Base-by-base conservation (phyloP, 2,329 filamentous ascomycete genomes). In the Paracoccidioides brasiliensis region DNA sequence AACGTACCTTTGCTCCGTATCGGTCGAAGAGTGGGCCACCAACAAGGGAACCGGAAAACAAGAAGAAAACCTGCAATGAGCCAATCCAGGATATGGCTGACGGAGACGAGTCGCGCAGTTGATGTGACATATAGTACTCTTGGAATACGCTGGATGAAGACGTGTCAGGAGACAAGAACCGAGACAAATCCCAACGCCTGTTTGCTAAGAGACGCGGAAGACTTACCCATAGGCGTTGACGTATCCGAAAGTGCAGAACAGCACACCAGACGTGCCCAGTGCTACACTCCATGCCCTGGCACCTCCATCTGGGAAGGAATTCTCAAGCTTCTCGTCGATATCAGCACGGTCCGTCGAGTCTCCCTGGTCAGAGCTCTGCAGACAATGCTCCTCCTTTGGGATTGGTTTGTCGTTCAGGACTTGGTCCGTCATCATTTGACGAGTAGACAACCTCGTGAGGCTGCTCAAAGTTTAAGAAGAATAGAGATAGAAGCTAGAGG, bases 1-100 rank as follows among this genome's bases (percentile, higher is more conserved):
- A 15, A 9, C 44, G 8, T 53, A 58, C 59, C 45, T 57, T 58
- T 41, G 56, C 50, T 5, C 59, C 58, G 54, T 57, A 60, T 55
- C 46, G 40, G 45, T 81, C 78, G 59, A 77, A 79, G 14, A 80
- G 59, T 1, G 77, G 77, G 4, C 78, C 78, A 22, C 76, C 74
- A n/a, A 79, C 64, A 43, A 79, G 70, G 8, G 76, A 76, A 5
- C 76, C 67, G 22, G 76, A 68, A 64, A 79, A 74, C 32, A 81
- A 69, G 28, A 80, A 71, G 60, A 79, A 78, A 4, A 74, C 71
- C 55, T 78, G 76, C 30, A 78, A 60, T 0, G 76, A 75, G 35
- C 77, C 77, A 55, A 80, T 77, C 73, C 76, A 79, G 30, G 77
- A 75, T 58, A 80, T 76, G n/a, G 70, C 58, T 33, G 75, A 78